A percentile compares a stretch with the other conserved stretches of the same genome.
Evolutionary conservation across 176 grass and related monocot genomes (phyloP).

Genomic region (Secale cereale): DNA sequence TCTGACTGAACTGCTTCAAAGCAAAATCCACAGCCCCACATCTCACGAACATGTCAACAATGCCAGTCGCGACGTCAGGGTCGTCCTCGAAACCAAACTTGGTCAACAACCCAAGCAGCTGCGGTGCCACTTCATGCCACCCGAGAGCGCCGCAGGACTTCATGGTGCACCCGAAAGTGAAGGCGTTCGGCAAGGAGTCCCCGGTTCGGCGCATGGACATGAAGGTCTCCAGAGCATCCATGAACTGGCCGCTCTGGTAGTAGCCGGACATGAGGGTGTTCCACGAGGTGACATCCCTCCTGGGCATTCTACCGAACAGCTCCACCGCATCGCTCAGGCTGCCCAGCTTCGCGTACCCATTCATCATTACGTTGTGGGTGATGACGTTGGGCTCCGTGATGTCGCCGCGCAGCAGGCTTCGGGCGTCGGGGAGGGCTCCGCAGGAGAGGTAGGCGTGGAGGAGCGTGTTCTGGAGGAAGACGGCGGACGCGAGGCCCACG

Average conservation of each 20-base stretch:
- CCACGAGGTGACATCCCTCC: constrained; percentile 69
- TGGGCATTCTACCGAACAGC: constrained; percentile 83
- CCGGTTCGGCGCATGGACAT: constrained; percentile 37
- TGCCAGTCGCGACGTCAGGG: constrained; percentile 38
- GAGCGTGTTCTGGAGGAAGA: constrained; percentile 94
- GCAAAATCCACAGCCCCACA: constrained; percentile 54
- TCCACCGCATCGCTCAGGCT: constrained; percentile 45
- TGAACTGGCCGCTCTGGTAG: constrained; percentile 40
- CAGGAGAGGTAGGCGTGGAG: constrained; percentile 77
- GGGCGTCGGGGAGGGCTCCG: constrained; percentile 60
- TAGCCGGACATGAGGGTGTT: constrained; percentile 86
- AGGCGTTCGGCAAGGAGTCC: constrained; percentile 53
- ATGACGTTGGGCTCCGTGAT: constrained; percentile 59
- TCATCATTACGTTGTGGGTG: constrained; percentile 82
- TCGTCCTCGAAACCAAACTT: constrained; percentile 62
- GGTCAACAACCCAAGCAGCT: constrained; percentile 65
- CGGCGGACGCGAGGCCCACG: constrained; percentile 61
- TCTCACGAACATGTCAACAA: constrained; percentile 91
- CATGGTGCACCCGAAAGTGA: constrained; percentile 59
- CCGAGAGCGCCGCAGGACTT: constrained; percentile 71
- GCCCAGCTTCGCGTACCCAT: constrained; percentile 57
- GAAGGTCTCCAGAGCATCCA: constrained; percentile 42
- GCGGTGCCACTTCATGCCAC: constrained; percentile 42
- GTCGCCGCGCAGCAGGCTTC: constrained; percentile 37
- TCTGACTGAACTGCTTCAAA: constrained; percentile 43